phyloP scores from a whole-genome alignment of 2,329 filamentous ascomycete species.

The Teratosphaeria viscida region DNA sequence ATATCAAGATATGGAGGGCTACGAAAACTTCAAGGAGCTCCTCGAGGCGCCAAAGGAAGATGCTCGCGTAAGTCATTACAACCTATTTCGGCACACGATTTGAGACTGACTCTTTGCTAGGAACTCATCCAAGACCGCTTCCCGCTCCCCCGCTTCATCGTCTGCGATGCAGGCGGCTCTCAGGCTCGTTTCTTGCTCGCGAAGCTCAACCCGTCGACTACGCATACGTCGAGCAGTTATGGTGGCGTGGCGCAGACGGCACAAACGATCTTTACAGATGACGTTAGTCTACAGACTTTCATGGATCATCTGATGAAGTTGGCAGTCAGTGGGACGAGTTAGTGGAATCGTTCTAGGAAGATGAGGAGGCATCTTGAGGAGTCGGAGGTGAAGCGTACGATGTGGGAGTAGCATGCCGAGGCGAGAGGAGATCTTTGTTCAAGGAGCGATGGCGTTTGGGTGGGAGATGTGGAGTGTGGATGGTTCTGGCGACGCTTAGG shows the following conservation, averaged over 20 bases:
- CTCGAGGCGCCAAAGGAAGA: constrained; percentile 94
- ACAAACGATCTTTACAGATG: constrained; percentile 98
- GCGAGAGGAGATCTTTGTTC: background rate
- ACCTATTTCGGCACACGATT: background rate
- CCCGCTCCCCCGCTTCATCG: constrained; percentile 95
- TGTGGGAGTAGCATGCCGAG: background rate
- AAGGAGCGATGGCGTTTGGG: background rate
- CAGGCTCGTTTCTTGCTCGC: constrained; percentile 94
- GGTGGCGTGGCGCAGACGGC: constrained; percentile 82
- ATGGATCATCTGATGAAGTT: constrained; percentile 99
- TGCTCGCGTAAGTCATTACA: constrained; percentile 58
- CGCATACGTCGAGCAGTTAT: constrained; percentile 85
- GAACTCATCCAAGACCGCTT: constrained; percentile 96
- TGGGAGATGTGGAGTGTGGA: background rate
- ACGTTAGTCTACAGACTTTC: constrained; percentile 94
- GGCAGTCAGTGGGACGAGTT: constrained; percentile 28
- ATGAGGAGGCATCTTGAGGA: background rate
- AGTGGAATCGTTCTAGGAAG: background rate
- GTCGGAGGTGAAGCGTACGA: background rate
- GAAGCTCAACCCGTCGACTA: constrained; percentile 95
- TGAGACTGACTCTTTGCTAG: constrained; percentile 35
- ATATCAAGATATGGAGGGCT: constrained; percentile 95
- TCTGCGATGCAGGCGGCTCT: constrained; percentile 95
- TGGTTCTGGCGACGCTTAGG: background rate
- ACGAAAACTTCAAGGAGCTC: constrained; percentile 85